Base-by-base conservation (phyloP, 2,329 filamentous ascomycete genomes). In the Epichloe coenophiala region DNA sequence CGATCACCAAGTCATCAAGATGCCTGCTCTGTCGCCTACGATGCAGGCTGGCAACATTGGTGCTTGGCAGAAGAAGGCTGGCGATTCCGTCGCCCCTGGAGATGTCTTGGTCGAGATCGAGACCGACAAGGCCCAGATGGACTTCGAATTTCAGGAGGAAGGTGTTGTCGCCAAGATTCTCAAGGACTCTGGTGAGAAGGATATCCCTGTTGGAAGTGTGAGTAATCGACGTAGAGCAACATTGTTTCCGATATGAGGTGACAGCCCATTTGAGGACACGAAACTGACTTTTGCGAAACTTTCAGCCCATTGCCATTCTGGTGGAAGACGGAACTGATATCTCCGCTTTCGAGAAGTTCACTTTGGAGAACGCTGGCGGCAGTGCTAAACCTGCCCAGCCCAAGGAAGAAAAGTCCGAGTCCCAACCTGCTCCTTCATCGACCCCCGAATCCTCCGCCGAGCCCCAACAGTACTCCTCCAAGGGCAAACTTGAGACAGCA, bases 121-220 rank as follows among this genome's bases (percentile, higher is more conserved):
- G 80, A 98, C 93, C 62, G 93, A 98, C 73, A 98, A 98, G 80
- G 93, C 93, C 57, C 93, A 97, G 76, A 98, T 98, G 93, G 93
- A 98, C 76, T 97, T 98, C 68, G 93, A 98, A 72, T 97, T 95
- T 73, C 93, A 98, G 72, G 93, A 98, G 65, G 93, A 97, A 68
- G 93, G 91, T 75, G 80, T 95, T 54, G 78, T 98, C 59, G 91
- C 93, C 63, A 95, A 95, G 79, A 79, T 97, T 57, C 76, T 98
- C 64, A 93, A 89, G 74, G 86, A 95, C 44, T 84, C 85, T 54
- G 94, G 94, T 58, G 85, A 84, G 70, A 98, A 97, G 77, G 93
- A 98, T 68, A 75, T 98, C 55, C 69, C 91, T 33, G 89, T 98
- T 62, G 93, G 93, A 68, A 93, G 86, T 71, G 93, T 98, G 81